These are phyloP conservation scores for Rhizopogon rudus DNA, from an alignment of 768 basidiomycete genomes.

Conservation along the genomic window DNA sequence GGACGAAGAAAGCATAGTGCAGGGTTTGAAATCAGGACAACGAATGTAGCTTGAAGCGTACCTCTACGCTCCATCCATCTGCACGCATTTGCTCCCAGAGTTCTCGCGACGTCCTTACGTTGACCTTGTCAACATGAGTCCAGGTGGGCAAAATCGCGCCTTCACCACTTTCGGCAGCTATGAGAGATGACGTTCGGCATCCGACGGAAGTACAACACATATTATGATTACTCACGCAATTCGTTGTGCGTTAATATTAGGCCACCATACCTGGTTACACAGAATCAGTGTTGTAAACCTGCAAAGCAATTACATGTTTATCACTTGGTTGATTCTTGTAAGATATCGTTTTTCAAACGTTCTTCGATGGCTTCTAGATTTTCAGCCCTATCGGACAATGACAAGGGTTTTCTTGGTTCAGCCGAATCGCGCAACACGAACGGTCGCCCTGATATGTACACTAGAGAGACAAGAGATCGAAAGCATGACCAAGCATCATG, in stretches of 20 bases:
- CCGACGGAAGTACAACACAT: not conserved
- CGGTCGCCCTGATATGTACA: constrained; percentile 87
- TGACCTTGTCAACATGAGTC: constrained; percentile 81
- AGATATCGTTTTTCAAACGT: constrained; percentile 85
- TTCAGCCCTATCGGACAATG: constrained; percentile 87
- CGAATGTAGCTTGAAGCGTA: constrained; percentile 28
- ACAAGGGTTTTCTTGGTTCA: constrained; percentile 72
- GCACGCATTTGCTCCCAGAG: constrained; percentile 75
- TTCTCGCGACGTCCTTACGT: constrained; percentile 85
- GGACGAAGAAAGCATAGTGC: constrained; percentile 8
- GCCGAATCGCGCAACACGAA: constrained; percentile 89
- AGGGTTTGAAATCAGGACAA: constrained; percentile 3
- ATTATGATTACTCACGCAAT: constrained; percentile 45
- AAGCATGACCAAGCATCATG: not conserved
- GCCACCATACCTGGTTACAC: constrained; percentile 67
- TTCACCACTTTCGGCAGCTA: constrained; percentile 57
- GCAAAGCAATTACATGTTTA: constrained; percentile 5
- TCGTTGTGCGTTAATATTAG: constrained; percentile 93
- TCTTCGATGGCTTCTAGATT: constrained; percentile 92
- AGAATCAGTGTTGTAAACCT: constrained; percentile 4
- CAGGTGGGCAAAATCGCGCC: constrained; percentile 89
- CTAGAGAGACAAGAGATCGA: constrained; percentile 29
- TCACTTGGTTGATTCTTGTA: constrained; percentile 75
- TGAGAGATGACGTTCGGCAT: constrained; percentile 13
- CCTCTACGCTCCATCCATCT: constrained; percentile 92